Base-by-base conservation (phyloP, 176 grass and related monocot species). In the Tillandsia fasciculata region DNA sequence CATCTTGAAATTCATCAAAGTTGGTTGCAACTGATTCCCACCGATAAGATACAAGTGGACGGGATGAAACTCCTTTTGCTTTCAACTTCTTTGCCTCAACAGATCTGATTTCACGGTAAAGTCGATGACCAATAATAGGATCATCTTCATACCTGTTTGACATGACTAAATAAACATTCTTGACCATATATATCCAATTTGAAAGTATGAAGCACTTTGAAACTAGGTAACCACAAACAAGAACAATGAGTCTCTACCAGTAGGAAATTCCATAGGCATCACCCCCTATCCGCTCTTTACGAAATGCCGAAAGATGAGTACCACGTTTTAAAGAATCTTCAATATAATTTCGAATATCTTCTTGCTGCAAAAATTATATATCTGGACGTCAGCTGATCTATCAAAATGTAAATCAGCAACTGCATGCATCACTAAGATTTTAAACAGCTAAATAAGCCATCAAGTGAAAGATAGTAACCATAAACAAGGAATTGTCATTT, bases 21-120 rank as follows among this genome's bases (percentile, higher is more conserved):
- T 86, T 97, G 65, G 84, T 87, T 64, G 94, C 89, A 48, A 97
- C 83, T 68, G 89, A 77, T 72, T 97, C 89, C 94, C 94, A 97
- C 11, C 90, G 79, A 52, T 83, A 90, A 22, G 84, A 85, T 51
- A 87, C 80, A 77, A 85, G 69, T n/a, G 84, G 79, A 69, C 48
- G 49, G 48, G 58, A 63, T 63, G 72, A 76, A 70, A 77, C 70
- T 77, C 82, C 77, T 59, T 81, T 97, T 74, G 78, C 65, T 73
- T 80, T 87, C n/a, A 70, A 26, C 74, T 87, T 92, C 79, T 81
- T 87, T 18, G 61, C 56, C 61, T 90, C 89, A 51, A 90, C 86
- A 57, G 72, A 82, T 72, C 89, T 92, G 74, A 92, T 97, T 79
- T 97, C 94, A 20, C 94, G 84, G 73, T 97, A 97, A 11, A 97